These are phyloP conservation scores for Antitrichia curtipendula DNA, from an alignment of 225 moss, liverwort and hornwort genomes.

Conservation along the genomic window DNA sequence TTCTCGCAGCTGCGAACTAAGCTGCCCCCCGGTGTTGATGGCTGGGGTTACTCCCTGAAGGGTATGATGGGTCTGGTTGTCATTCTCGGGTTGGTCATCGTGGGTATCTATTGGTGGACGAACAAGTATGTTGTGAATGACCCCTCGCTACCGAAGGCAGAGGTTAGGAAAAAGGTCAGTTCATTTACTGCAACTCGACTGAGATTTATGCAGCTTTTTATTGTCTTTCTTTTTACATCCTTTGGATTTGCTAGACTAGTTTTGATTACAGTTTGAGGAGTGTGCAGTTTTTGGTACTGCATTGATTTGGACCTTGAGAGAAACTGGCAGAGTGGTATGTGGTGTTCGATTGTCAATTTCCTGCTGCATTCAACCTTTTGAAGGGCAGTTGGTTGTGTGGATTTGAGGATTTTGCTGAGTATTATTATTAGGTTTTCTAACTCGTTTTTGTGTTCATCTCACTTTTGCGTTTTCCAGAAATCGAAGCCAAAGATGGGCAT, in stretches of 20 bases:
- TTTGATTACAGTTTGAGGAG: neutral
- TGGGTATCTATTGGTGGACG: slow-evolving; percentile 91
- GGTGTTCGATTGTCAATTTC: neutral
- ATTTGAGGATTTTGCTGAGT: neutral
- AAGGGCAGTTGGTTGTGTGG: neutral
- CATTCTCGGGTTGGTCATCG: slow-evolving; percentile 60
- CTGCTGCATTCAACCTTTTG: neutral
- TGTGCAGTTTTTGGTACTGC: neutral
- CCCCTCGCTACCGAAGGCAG: slow-evolving; percentile 65
- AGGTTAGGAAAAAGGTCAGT: slow-evolving; percentile 77
- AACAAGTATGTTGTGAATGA: slow-evolving; percentile 90
- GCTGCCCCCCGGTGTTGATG: slow-evolving; percentile 89
- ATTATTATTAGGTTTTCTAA: neutral
- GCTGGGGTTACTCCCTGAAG: slow-evolving; percentile 94
- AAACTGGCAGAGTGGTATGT: neutral
- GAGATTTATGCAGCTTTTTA: neutral
- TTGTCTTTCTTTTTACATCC: neutral
- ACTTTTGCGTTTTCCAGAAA: slow-evolving; percentile 33
- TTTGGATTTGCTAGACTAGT: neutral
- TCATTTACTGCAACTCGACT: neutral
- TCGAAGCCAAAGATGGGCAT: slow-evolving; percentile 97
- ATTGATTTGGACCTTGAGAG: neutral
- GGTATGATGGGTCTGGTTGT: slow-evolving; percentile 98
- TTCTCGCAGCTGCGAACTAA: slow-evolving; percentile 88
- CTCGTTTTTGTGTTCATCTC: neutral